These are phyloP conservation scores for Neurospora sp. DNA, from an alignment of 2,329 filamentous ascomycete genomes.

Conservation along the genomic window DNA sequence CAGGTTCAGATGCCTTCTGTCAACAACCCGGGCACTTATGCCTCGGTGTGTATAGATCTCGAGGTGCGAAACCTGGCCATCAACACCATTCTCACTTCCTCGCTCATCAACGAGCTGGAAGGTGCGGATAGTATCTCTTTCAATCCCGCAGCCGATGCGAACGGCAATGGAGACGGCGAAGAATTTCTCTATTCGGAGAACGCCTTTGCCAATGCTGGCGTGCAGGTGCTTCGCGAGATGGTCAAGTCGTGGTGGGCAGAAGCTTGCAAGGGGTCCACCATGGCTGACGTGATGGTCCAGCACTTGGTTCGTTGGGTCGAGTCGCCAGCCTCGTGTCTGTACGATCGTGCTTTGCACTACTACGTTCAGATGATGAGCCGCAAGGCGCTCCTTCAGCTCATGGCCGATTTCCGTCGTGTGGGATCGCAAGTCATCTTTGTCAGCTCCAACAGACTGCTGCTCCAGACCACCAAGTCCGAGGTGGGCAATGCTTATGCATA, in stretches of 20 bases:
- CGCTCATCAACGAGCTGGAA: slow-evolving; percentile 92
- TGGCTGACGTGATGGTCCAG: slow-evolving; percentile 97
- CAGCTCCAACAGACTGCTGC: slow-evolving; percentile 74
- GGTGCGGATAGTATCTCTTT: slow-evolving; percentile 80
- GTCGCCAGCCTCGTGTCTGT: slow-evolving; percentile 85
- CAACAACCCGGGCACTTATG: slow-evolving; percentile 89
- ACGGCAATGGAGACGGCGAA: slow-evolving; percentile 44
- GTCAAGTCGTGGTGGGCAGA: slow-evolving; percentile 98
- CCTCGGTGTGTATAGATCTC: slow-evolving; percentile 91
- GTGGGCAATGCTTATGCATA: slow-evolving; percentile 96
- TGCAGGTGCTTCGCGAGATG: slow-evolving; percentile 90
- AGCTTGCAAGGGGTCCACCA: slow-evolving; percentile 77
- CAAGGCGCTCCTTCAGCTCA: slow-evolving; percentile 93
- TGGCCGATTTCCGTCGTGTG: slow-evolving; percentile 91
- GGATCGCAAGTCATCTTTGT: slow-evolving; percentile 96
- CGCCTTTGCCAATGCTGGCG: slow-evolving; percentile 85
- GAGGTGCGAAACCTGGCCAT: slow-evolving; percentile 91
- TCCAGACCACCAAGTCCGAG: slow-evolving; percentile 94
- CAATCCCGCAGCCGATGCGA: slow-evolving; percentile 62
- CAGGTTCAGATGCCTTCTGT: slow-evolving; percentile 84
- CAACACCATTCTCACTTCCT: slow-evolving; percentile 94
- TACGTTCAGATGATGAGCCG: slow-evolving; percentile 98
- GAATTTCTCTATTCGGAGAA: slow-evolving; percentile 75
- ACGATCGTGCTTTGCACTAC: slow-evolving; percentile 87
- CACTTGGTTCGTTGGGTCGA: slow-evolving; percentile 97